Evolutionary conservation across 1,284 basidiomycete genomes (phyloP).

Genomic region (Rhodotorula sp.): DNA sequence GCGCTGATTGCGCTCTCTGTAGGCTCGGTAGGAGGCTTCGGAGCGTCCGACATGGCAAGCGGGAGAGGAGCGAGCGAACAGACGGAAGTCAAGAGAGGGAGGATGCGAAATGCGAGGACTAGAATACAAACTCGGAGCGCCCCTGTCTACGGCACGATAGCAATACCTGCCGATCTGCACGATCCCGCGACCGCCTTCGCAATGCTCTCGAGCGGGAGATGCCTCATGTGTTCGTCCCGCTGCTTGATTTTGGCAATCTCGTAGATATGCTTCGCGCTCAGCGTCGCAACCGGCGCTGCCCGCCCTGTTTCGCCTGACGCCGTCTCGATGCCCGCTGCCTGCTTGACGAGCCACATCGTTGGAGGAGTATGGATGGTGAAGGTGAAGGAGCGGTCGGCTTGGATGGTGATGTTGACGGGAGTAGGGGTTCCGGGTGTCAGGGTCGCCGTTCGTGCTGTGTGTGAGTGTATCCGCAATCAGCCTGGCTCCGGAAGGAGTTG

Average conservation of each 20-base stretch:
- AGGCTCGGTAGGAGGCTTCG: conserved; percentile 4
- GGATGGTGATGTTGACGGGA: conserved; percentile 84
- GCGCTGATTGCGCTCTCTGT: neutral
- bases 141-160: conserved; percentile 69
- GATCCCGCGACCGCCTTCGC: conserved; percentile 83
- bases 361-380: conserved; percentile 92
- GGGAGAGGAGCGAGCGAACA: too few species aligned
- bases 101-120: neutral
- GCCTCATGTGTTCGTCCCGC: conserved; percentile 78
- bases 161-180: conserved; percentile 78
- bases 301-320: conserved; percentile 65
- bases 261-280: conserved; percentile 95
- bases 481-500: neutral
- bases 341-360: conserved; percentile 83
- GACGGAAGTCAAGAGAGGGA: neutral
- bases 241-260: conserved; percentile 98
- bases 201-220: conserved; percentile 74
- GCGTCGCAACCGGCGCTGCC: conserved; percentile 57
- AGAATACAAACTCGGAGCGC: neutral
- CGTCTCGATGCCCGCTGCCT: conserved; percentile 85
- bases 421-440: conserved; percentile 82
- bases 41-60: neutral
- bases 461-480: conserved; percentile 10
- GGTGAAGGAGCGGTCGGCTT: conserved; percentile 93
- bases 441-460: conserved; percentile 85